phyloP scores from a whole-genome alignment of 306 rosid species.

The Prunus mume region DNA sequence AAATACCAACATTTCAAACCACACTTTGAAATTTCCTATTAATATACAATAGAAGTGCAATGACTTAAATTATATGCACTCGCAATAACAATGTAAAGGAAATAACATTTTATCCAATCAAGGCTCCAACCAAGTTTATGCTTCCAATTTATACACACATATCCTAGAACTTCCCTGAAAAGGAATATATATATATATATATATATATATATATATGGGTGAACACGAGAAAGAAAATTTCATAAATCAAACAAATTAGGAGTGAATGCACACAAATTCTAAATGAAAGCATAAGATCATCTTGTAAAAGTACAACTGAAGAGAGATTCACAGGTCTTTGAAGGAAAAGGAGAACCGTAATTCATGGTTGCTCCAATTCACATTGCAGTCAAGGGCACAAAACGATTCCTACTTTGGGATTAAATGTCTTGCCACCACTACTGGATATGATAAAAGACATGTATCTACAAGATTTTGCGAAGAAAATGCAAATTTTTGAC shows the following conservation, averaged over 20 bases:
- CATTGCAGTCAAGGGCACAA: not conserved
- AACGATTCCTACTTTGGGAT: no score
- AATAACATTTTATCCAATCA: not conserved
- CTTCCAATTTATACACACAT: not conserved
- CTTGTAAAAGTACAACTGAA: not conserved
- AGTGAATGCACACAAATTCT: not conserved
- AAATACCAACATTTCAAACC: not conserved
- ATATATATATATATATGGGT: not conserved
- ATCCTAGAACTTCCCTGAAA: not conserved
- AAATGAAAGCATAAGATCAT: not conserved
- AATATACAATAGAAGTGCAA: not conserved
- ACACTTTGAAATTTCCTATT: not conserved
- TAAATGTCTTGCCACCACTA: not conserved
- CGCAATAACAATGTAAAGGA: not conserved
- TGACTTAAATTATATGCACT: not conserved
- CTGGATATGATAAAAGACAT: not conserved
- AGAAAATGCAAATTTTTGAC: not conserved
- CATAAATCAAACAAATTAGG: not conserved
- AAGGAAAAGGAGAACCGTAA: not conserved
- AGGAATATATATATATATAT: not conserved
- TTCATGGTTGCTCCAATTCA: not conserved
- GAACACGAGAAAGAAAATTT: not conserved
- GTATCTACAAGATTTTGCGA: not conserved
- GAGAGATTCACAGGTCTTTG: not conserved
- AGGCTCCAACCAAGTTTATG: not conserved